Evolutionary conservation across 1,284 basidiomycete genomes (phyloP).

Genomic region (Cryptococcus sp.): DNA sequence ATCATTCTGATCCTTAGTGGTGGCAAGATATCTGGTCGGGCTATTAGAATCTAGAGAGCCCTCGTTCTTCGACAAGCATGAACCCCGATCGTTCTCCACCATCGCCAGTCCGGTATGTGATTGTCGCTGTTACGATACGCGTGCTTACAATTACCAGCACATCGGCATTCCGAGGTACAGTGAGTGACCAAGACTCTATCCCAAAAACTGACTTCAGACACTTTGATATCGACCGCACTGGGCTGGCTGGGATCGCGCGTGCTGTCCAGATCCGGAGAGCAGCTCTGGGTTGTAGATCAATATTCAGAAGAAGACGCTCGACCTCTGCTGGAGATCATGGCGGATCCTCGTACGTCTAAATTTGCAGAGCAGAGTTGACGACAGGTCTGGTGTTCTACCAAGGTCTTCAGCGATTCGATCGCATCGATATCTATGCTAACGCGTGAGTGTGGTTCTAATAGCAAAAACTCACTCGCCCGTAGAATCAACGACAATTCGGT

Average conservation of each 20-base stretch:
- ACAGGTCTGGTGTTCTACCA: conserved; percentile 74
- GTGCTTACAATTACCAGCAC: conserved; percentile 19
- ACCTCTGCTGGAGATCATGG: conserved; percentile 78
- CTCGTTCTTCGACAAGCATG: conserved; percentile 44
- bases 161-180: conserved; percentile 46
- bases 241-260: conserved; percentile 68
- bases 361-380: conserved; percentile 15
- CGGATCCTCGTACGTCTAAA: conserved; percentile 70
- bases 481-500: conserved; percentile 76
- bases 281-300: conserved; percentile 72
- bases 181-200: conserved; percentile 13
- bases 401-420: conserved; percentile 68
- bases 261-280: conserved; percentile 80
- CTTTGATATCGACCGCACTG: conserved; percentile 64
- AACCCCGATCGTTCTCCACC: conserved; percentile 44
- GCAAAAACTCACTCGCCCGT: background rate
- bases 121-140: background rate
- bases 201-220: conserved; percentile 23
- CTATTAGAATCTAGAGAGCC: conserved; percentile 43
- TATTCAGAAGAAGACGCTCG: conserved; percentile 67
- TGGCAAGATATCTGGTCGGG: conserved; percentile 49
- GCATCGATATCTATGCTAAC: conserved; percentile 81
- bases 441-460: conserved; percentile 57
- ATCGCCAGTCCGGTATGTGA: conserved; percentile 44
- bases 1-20: conserved; percentile 31